Conservation (phyloP, 2,329 filamentous ascomycete genomes). For the Septoria linicola region DNA sequence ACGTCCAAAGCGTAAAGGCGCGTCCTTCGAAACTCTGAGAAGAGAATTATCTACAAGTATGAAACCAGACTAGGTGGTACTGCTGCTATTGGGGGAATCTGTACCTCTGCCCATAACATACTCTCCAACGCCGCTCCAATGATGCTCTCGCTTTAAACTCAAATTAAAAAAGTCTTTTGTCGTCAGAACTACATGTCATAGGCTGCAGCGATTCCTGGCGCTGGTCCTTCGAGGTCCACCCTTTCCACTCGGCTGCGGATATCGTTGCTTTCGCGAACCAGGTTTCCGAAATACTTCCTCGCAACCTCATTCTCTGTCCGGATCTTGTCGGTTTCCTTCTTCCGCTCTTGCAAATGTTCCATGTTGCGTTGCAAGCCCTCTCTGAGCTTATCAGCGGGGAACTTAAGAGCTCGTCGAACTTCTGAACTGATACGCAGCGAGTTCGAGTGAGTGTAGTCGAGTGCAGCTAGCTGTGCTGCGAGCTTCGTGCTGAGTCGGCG, state of each 20-base stretch:
- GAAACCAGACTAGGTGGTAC: not conserved
- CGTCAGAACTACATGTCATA: conserved; percentile 27
- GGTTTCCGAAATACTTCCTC: conserved; percentile 83
- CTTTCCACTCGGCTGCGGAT: conserved; percentile 50
- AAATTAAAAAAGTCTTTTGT: no score
- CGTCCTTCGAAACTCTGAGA: not conserved
- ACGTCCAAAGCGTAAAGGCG: no score
- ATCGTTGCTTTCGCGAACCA: conserved; percentile 64
- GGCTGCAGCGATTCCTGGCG: conserved; percentile 43
- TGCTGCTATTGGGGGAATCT: not conserved
- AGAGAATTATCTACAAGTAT: not conserved
- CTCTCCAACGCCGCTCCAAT: no score
- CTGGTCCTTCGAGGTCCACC: conserved; percentile 55
- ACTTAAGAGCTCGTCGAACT: conserved; percentile 83
- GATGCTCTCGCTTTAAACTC: no score
- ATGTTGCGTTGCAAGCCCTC: conserved; percentile 80
- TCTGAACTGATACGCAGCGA: conserved; percentile 78
- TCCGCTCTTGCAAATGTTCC: conserved; percentile 74
- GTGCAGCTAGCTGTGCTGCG: conserved; percentile 70
- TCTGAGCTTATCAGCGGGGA: conserved; percentile 82
- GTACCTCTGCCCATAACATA: no score
- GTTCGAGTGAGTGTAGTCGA: conserved; percentile 93
- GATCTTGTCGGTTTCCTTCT: conserved; percentile 79
- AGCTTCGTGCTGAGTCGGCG: conserved; percentile 83
- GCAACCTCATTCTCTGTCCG: conserved; percentile 82